These are phyloP conservation scores for Venturia oleaginea DNA, from an alignment of 2,329 filamentous ascomycete genomes.

Conservation along the genomic window DNA sequence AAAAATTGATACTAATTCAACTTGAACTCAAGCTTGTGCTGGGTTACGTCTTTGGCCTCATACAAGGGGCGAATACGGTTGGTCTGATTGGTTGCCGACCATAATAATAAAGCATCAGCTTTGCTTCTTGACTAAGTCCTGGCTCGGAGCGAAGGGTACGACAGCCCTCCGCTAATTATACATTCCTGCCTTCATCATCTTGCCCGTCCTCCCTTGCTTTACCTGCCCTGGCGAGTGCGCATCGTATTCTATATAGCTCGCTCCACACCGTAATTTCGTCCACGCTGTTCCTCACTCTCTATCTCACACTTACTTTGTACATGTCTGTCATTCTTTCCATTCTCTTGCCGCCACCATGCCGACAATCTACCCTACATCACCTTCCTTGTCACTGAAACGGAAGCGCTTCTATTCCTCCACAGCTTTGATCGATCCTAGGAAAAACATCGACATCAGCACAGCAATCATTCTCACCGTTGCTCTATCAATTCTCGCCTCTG, in stretches of 20 bases:
- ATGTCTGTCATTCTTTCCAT: neutral
- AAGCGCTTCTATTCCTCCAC: neutral
- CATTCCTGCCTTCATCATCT: neutral
- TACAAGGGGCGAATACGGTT: neutral
- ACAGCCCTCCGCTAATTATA: neutral
- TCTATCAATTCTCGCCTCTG: neutral
- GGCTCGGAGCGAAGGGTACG: neutral
- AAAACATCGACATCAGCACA: neutral
- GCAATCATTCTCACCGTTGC: neutral
- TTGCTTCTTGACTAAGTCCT: neutral
- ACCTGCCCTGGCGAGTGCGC: neutral
- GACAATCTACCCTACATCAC: neutral
- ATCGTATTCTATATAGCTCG: neutral
- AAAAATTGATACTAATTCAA: too few relatives aligned
- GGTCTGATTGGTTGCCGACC: neutral
- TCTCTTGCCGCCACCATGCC: neutral
- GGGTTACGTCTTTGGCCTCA: too few relatives aligned
- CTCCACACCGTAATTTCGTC: neutral
- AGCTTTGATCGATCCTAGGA: neutral
- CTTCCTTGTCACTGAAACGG: neutral
- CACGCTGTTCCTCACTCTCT: neutral
- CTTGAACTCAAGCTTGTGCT: too few relatives aligned
- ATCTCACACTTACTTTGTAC: conserved; percentile 2
- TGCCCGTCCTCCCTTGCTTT: neutral
- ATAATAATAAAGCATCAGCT: neutral